These are phyloP conservation scores for Trapa incisa DNA, from an alignment of 345 rosid species.

Conservation along the genomic window DNA sequence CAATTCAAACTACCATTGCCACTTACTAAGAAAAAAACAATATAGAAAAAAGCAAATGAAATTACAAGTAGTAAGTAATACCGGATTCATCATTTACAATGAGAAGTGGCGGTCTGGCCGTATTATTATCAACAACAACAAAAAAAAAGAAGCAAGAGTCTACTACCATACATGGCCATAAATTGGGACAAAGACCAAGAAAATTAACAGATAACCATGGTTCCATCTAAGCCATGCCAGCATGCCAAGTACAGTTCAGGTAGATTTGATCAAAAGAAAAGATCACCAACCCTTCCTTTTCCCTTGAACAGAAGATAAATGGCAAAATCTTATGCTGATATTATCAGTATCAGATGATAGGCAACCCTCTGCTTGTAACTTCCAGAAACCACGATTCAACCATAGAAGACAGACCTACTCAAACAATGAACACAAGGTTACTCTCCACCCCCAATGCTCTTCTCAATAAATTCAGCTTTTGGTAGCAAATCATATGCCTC, in stretches of 20 bases:
- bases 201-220: not conserved
- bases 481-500: constrained; percentile 6
- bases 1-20: too few relatives aligned
- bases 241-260: not conserved
- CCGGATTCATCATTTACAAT: too few relatives aligned
- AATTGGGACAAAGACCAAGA: not conserved
- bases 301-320: not conserved
- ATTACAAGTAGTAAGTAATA: too few relatives aligned
- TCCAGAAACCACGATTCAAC: not conserved
- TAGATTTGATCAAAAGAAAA: not conserved
- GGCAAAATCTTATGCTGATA: not conserved
- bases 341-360: not conserved
- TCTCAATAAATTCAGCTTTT: not conserved
- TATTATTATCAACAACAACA: too few relatives aligned
- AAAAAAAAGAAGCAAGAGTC: not conserved
- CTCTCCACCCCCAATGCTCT: constrained; percentile 8
- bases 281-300: not conserved
- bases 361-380: not conserved
- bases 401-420: constrained; percentile 12
- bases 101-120: too few relatives aligned
- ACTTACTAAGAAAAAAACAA: too few relatives aligned
- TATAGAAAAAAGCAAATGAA: too few relatives aligned
- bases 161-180: not conserved
- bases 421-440: constrained; percentile 6
- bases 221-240: not conserved